These are phyloP conservation scores for Debaryomyces subglobosus DNA, from an alignment of 1,139 yeast genomes.

Conservation along the genomic window DNA sequence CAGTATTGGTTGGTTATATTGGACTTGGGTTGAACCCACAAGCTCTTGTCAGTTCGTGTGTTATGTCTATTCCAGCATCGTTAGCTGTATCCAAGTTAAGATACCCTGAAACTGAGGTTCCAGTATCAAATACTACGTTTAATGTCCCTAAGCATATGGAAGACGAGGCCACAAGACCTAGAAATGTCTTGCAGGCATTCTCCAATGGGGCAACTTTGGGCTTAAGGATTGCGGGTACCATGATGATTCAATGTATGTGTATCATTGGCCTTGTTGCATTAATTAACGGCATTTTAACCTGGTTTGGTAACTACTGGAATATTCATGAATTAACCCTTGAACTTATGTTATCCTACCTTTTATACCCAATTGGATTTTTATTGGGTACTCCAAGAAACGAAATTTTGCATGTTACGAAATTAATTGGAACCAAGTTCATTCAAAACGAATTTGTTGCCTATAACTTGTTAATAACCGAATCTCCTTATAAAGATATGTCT, in stretches of 20 bases:
- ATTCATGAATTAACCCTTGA: constrained; percentile 55
- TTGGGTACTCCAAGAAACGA: constrained; percentile 65
- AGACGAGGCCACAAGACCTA: constrained; percentile 47
- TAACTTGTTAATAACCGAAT: constrained; percentile 41
- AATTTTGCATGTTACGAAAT: constrained; percentile 51
- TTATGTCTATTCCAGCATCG: constrained; percentile 72
- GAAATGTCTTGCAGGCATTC: constrained; percentile 66
- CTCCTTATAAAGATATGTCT: constrained; percentile 53
- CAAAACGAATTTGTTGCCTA: constrained; percentile 70
- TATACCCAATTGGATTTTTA: constrained; percentile 65
- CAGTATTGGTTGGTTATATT: constrained; percentile 66
- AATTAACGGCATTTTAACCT: constrained; percentile 58
- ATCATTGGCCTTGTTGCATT: constrained; percentile 65
- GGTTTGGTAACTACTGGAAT: constrained; percentile 71
- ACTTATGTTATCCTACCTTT: constrained; percentile 58
- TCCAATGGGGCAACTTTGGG: constrained; percentile 67
- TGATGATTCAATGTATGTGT: constrained; percentile 64
- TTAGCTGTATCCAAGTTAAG: constrained; percentile 65
- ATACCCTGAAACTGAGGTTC: constrained; percentile 62
- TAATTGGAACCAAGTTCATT: constrained; percentile 61
- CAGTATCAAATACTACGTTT: constrained; percentile 54
- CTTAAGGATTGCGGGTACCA: constrained; percentile 59
- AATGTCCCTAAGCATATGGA: constrained; percentile 45
- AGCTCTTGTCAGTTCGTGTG: constrained; percentile 68
- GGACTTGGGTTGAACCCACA: constrained; percentile 67